Conservation (phyloP, 768 basidiomycete species). For the Megacollybia marginata region DNA sequence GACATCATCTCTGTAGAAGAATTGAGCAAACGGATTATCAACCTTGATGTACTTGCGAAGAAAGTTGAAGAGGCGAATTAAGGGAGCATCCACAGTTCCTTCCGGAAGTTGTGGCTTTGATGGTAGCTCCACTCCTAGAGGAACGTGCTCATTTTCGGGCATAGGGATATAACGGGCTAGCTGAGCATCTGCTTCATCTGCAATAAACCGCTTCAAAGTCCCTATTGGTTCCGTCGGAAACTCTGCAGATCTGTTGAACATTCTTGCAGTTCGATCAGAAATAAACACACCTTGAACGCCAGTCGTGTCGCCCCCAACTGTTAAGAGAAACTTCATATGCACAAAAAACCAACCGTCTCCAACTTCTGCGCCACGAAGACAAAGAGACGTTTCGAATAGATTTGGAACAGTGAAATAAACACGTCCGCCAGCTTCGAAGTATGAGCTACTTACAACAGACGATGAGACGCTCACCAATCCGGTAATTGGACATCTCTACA, state of each 20-base stretch:
- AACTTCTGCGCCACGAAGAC: conserved; percentile 59
- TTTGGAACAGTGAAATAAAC: conserved; percentile 68
- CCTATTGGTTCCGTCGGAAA: conserved; percentile 66
- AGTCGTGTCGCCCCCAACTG: conserved; percentile 65
- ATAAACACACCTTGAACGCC: conserved; percentile 52
- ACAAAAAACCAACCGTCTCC: conserved; percentile 86
- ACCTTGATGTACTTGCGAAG: conserved; percentile 52
- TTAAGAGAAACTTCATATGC: conserved; percentile 66
- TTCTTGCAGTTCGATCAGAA: background rate
- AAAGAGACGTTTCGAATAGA: conserved; percentile 69
- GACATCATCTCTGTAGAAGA: conserved; percentile 73
- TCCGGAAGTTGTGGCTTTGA: conserved; percentile 47
- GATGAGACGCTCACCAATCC: conserved; percentile 40
- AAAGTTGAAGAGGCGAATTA: conserved; percentile 82
- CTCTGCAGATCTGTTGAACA: conserved; percentile 31
- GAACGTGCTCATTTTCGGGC: conserved; percentile 32
- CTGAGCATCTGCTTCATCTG: conserved; percentile 65
- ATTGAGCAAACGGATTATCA: conserved; percentile 3
- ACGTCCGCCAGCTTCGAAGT: conserved; percentile 44
- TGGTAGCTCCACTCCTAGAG: conserved; percentile 32
- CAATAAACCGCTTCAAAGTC: conserved; percentile 56
- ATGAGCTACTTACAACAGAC: background rate
- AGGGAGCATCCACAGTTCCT: conserved; percentile 69
- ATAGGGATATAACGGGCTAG: conserved; percentile 56
- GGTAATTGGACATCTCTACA: conserved; percentile 68